Conservation (phyloP, 257 asterid genomes). For the Capsicum chinense region DNA sequence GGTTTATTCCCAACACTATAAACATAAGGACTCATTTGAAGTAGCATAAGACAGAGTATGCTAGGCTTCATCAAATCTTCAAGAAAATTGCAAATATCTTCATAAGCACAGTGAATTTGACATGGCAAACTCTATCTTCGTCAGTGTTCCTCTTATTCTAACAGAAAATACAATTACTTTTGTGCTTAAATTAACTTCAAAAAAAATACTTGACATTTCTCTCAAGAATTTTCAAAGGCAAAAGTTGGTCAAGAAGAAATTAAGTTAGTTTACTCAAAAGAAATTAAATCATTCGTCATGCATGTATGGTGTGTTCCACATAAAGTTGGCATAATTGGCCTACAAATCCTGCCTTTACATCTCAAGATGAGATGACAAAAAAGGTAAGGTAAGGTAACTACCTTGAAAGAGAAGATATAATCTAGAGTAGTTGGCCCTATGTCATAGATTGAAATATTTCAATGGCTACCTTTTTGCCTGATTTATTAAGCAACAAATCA, state of each 20-base stretch:
- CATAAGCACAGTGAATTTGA: background rate
- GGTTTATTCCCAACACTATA: no score
- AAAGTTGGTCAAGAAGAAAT: background rate
- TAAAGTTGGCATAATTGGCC: background rate
- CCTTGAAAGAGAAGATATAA: background rate
- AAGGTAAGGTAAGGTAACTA: background rate
- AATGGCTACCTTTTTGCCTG: background rate
- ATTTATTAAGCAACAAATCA: background rate
- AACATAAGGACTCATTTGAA: no score
- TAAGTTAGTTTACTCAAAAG: background rate
- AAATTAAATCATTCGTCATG: background rate
- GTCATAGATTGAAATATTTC: background rate
- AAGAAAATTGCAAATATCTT: no score
- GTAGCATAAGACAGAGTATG: no score
- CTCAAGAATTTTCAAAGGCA: background rate
- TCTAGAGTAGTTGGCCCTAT: background rate
- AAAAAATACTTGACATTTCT: background rate
- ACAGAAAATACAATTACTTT: background rate
- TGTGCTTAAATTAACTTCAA: background rate
- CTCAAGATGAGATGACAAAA: background rate
- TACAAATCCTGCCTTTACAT: constrained; percentile 21
- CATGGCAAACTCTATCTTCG: background rate
- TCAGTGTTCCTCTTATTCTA: background rate
- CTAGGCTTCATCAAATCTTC: no score
- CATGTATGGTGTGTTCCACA: background rate